phyloP scores from a whole-genome alignment of 768 basidiomycete species.

The Collybia mongolica region DNA sequence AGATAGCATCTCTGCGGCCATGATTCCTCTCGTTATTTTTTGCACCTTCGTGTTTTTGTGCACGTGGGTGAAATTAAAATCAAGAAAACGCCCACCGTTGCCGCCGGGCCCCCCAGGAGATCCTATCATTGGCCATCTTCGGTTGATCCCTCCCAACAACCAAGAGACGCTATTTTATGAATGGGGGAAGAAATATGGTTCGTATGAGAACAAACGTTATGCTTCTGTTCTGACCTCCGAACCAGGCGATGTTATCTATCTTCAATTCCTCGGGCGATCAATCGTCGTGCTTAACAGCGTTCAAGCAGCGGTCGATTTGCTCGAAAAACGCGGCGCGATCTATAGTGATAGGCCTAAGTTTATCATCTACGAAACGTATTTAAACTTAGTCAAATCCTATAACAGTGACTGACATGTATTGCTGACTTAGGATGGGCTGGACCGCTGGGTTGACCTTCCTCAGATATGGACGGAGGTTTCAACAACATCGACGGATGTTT shows the following conservation, averaged over 20 bases:
- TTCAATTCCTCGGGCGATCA: slow-evolving; percentile 7
- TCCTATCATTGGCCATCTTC: slow-evolving; percentile 15
- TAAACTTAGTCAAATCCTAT: too few relatives aligned
- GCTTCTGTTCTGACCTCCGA: not conserved
- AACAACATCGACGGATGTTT: slow-evolving; percentile 5
- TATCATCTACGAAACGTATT: slow-evolving; percentile 2
- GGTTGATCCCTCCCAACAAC: slow-evolving; percentile 5
- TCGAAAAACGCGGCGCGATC: slow-evolving; percentile 12
- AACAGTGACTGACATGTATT: not conserved
- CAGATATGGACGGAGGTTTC: slow-evolving; percentile 4
- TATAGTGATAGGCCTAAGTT: slow-evolving; percentile 16
- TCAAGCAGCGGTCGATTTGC: slow-evolving; percentile 12
- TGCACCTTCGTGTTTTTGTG: too few relatives aligned
- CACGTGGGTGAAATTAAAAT: too few relatives aligned
- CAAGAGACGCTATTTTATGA: slow-evolving; percentile 12
- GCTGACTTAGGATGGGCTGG: not conserved
- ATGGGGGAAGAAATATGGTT: slow-evolving; percentile 15
- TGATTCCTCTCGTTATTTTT: too few relatives aligned
- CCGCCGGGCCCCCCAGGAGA: slow-evolving; percentile 17
- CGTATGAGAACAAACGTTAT: not conserved
- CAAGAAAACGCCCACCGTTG: slow-evolving; percentile 2
- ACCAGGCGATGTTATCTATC: slow-evolving; percentile 13
- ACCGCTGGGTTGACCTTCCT: not conserved
- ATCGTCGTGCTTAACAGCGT: slow-evolving; percentile 15
- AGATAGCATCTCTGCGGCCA: too few relatives aligned